Conservation (phyloP, 345 rosid genomes). For the Lepidium sativum region DNA sequence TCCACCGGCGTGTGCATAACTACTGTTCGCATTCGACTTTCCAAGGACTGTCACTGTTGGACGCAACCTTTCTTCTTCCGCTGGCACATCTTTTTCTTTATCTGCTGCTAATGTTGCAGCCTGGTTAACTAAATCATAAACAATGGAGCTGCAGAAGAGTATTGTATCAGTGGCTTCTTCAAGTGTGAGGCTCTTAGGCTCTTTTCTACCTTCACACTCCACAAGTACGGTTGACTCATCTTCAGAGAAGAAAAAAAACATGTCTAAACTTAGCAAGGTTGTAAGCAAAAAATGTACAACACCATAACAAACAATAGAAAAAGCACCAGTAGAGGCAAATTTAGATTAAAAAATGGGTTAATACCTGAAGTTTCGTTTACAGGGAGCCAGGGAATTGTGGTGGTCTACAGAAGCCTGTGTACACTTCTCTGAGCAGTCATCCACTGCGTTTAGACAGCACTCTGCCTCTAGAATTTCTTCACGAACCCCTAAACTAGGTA, state of each 20-base stretch:
- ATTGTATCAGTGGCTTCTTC: constrained; percentile 95
- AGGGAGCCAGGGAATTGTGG: constrained; percentile 31
- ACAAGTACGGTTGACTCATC: constrained; percentile 68
- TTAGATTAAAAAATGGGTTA: not conserved
- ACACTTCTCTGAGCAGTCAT: constrained; percentile 41
- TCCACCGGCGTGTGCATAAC: constrained; percentile 42
- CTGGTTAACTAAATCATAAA: constrained; percentile 76
- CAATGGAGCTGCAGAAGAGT: constrained; percentile 91
- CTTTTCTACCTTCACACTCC: constrained; percentile 50
- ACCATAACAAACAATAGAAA: not conserved
- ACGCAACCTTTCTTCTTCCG: constrained; percentile 50
- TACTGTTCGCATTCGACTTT: constrained; percentile 45
- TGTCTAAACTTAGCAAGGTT: too few relatives aligned
- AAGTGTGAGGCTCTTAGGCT: constrained; percentile 76
- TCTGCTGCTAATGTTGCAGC: constrained; percentile 79
- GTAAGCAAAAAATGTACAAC: not conserved
- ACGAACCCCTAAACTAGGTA: constrained; percentile 31
- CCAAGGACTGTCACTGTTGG: constrained; percentile 72
- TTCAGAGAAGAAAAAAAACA: constrained; percentile 25
- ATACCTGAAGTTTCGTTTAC: constrained; percentile 46
- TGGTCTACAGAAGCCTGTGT: constrained; percentile 33
- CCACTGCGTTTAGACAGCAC: constrained; percentile 31
- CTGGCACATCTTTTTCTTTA: constrained; percentile 39
- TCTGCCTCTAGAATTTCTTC: constrained; percentile 31
- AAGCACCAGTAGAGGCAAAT: not conserved